These are phyloP conservation scores for Blumeria graminis DNA, from an alignment of 2,329 filamentous ascomycete genomes.

Conservation along the genomic window DNA sequence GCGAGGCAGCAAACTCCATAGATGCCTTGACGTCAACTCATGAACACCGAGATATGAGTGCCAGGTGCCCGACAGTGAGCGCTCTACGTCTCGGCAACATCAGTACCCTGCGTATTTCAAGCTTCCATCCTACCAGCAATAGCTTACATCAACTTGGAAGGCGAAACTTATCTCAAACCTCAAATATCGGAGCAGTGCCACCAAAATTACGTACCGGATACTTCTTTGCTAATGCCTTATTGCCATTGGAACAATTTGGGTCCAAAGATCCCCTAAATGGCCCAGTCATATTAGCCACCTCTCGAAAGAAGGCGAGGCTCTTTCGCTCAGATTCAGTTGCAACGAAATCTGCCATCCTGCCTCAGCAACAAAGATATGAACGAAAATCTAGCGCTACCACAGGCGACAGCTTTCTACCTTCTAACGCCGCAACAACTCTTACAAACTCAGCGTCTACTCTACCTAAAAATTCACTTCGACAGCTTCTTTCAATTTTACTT, in stretches of 20 bases:
- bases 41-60: no score
- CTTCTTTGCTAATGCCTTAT: slow-evolving; percentile 11
- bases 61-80: no score
- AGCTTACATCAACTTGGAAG: background rate
- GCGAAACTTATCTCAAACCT: slow-evolving; percentile 10
- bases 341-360: slow-evolving; percentile 8
- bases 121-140: no score
- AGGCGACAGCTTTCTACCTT: slow-evolving; percentile 16
- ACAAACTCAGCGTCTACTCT: slow-evolving; percentile 25
- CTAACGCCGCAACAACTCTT: slow-evolving; percentile 30
- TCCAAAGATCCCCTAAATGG: background rate
- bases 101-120: no score
- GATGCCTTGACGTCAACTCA: no score
- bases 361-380: slow-evolving; percentile 14
- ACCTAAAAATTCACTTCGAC: slow-evolving; percentile 29
- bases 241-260: slow-evolving; percentile 7
- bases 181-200: slow-evolving; percentile 7
- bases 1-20: no score
- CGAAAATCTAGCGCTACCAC: slow-evolving; percentile 8
- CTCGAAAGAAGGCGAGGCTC: background rate
- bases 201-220: slow-evolving; percentile 10
- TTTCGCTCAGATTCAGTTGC: background rate
- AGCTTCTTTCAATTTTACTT: slow-evolving; percentile 56
- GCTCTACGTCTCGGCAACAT: no score
- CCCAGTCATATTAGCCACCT: background rate